Evolutionary conservation across 1,284 basidiomycete species (phyloP), one percentile per base, ranked within the genome.

Genomic region (Mycena sp.): DNA sequence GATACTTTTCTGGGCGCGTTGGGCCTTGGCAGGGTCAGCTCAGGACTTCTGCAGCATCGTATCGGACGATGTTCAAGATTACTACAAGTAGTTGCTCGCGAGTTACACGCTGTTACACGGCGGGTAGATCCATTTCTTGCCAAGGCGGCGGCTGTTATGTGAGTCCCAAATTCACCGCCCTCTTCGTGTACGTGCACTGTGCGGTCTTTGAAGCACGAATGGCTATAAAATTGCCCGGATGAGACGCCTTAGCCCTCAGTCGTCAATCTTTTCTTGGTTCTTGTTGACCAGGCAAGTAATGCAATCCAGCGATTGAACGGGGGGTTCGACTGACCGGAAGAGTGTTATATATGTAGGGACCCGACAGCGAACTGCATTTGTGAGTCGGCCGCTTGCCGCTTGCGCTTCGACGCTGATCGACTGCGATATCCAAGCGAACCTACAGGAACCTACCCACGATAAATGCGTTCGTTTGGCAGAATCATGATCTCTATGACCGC

Each of bases 121-220:
- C 61, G 61, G 48, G 48, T 9, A 5, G 30, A 34, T 34, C 4
- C 30, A 10, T 62, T 62, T 18, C 61, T 38, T 14, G 44, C 63
- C 63, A 56, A 65, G 63, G 54, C 52, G 63, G 16, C 63, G 63
- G 63, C 38, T 65, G 52, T 65, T 65, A 65, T 65, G 63, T 65
- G 56, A 37, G 14, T 39, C 37, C 38, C n/a, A 5, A n/a, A 41
- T 22, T 62, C 46, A 44, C 55, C 57, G 38, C 18, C 46, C 46
- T 25, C 34, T 34, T 61, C 59, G 61, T 20, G 48, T 62, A 62
- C 61, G 44, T 62, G 18, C 34, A 20, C 30, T 25, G n/a, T n/a
- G 20, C 50, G 50, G 50, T 20, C 37, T 11, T 41, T 16, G 57
- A 59, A 59, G 39, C 34, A 57, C 8, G 41, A 39, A 46, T 7